Evolutionary conservation across 73 alveolate species (phyloP).

Genomic region (Uronychia setigera): DNA sequence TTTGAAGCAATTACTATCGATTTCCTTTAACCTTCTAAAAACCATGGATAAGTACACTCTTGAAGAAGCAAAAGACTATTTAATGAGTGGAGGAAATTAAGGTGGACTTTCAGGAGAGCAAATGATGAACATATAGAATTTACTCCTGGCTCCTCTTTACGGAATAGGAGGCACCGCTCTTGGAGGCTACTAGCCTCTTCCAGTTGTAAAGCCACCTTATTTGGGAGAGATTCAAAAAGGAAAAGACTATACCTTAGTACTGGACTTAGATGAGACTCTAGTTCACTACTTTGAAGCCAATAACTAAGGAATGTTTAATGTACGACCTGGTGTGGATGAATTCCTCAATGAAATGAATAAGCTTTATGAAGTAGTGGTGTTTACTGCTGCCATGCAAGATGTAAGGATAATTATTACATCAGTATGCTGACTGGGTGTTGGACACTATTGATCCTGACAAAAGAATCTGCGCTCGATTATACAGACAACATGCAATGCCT

Average conservation of each 20-base stretch:
- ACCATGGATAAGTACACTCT: background rate
- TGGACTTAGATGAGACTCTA: slow-evolving; percentile 53
- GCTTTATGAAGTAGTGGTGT: slow-evolving; percentile 58
- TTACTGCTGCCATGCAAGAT: slow-evolving; percentile 73
- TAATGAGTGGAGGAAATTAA: background rate
- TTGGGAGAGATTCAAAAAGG: background rate
- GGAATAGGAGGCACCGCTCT: background rate
- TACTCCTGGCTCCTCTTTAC: background rate
- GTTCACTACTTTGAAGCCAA: slow-evolving; percentile 41
- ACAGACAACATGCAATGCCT: slow-evolving; percentile 61
- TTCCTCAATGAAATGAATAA: slow-evolving; percentile 48
- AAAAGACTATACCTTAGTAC: slow-evolving; percentile 34
- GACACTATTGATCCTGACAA: slow-evolving; percentile 47
- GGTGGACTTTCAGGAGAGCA: background rate
- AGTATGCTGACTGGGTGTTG: slow-evolving; percentile 73
- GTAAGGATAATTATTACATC: slow-evolving; percentile 12
- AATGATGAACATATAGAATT: background rate
- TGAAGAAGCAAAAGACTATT: background rate
- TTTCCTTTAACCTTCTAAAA: background rate
- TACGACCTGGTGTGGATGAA: slow-evolving; percentile 58
- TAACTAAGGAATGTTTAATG: slow-evolving; percentile 34
- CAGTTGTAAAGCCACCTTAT: slow-evolving; percentile 22
- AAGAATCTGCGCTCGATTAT: slow-evolving; percentile 40
- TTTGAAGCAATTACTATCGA: background rate
- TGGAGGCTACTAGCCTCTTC: slow-evolving; percentile 6